phyloP scores from a whole-genome alignment of 108 stramenopile species.

The Fistulifera solaris region DNA sequence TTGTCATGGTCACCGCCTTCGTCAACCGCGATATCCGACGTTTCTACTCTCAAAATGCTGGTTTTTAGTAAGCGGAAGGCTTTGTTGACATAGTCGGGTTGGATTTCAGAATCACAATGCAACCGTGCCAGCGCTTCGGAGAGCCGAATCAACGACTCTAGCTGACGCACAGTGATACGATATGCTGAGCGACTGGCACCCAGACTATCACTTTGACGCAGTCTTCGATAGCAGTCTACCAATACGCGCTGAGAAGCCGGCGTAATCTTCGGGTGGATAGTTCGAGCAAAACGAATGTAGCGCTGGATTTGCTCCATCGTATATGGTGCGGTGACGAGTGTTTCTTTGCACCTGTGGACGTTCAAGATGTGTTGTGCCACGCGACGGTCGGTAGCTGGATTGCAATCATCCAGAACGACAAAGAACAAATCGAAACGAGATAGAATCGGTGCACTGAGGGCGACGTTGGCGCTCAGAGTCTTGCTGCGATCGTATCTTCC shows the following conservation, averaged over 20 bases:
- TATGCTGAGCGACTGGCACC: slow-evolving; percentile 92
- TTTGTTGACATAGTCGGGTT: slow-evolving; percentile 84
- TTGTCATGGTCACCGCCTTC: slow-evolving; percentile 70
- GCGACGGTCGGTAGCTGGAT: slow-evolving; percentile 82
- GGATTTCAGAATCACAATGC: slow-evolving; percentile 84
- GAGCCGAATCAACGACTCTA: slow-evolving; percentile 96
- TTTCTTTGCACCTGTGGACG: slow-evolving; percentile 75
- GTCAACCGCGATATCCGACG: slow-evolving; percentile 91
- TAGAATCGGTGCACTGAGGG: slow-evolving; percentile 93
- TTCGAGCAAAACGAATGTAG: slow-evolving; percentile 93
- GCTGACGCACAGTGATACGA: slow-evolving; percentile 98
- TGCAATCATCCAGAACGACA: slow-evolving; percentile 97
- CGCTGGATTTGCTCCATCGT: slow-evolving; percentile 81
- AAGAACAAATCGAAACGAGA: slow-evolving; percentile 99
- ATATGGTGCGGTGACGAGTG: slow-evolving; percentile 71
- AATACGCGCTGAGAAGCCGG: slow-evolving; percentile 69
- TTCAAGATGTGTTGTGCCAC: slow-evolving; percentile 95
- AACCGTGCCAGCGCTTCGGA: slow-evolving; percentile 94
- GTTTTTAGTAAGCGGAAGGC: slow-evolving; percentile 91
- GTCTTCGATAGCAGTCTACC: slow-evolving; percentile 95
- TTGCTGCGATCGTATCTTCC: slow-evolving; percentile 98
- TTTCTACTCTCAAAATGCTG: slow-evolving; percentile 96
- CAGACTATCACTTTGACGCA: slow-evolving; percentile 91
- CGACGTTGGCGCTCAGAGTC: slow-evolving; percentile 93
- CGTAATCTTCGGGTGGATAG: slow-evolving; percentile 84